Evolutionary conservation across 257 asterid genomes (phyloP).

Genomic region (Salvia hispanica): DNA sequence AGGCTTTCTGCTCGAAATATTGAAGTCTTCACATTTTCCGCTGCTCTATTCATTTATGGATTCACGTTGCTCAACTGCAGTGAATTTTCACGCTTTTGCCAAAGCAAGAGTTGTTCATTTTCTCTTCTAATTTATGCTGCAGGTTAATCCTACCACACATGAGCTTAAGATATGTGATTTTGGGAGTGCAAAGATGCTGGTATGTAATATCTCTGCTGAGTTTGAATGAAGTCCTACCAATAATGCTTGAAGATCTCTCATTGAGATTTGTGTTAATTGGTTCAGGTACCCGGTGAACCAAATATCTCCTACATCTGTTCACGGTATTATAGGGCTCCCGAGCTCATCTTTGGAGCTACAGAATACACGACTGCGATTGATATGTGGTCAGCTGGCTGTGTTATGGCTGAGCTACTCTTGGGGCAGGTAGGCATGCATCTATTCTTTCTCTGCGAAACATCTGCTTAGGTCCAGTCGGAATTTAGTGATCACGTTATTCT

Average conservation of each 20-base stretch:
- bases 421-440: constrained; percentile 60
- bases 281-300: constrained; percentile 87
- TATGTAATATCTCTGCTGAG: constrained; percentile 36
- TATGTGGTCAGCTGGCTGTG: constrained; percentile 98
- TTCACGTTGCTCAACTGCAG: not conserved
- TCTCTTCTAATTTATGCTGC: constrained; percentile 26
- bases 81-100: no score
- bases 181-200: constrained; percentile 97
- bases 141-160: constrained; percentile 87
- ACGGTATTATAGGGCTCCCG: constrained; percentile 93
- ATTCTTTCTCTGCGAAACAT: not conserved
- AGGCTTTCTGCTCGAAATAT: not conserved
- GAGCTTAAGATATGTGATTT: constrained; percentile 94
- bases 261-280: constrained; percentile 15
- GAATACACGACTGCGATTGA: constrained; percentile 92
- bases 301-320: constrained; percentile 94
- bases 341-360: constrained; percentile 89
- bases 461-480: not conserved
- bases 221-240: not conserved
- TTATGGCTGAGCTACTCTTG: constrained; percentile 85
- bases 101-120: no score
- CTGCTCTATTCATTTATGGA: not conserved
- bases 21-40: not conserved
- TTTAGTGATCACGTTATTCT: not conserved
- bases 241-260: not conserved